Evolutionary conservation across 768 basidiomycete genomes (phyloP).

Genomic region (Termitomyces heimii): DNA sequence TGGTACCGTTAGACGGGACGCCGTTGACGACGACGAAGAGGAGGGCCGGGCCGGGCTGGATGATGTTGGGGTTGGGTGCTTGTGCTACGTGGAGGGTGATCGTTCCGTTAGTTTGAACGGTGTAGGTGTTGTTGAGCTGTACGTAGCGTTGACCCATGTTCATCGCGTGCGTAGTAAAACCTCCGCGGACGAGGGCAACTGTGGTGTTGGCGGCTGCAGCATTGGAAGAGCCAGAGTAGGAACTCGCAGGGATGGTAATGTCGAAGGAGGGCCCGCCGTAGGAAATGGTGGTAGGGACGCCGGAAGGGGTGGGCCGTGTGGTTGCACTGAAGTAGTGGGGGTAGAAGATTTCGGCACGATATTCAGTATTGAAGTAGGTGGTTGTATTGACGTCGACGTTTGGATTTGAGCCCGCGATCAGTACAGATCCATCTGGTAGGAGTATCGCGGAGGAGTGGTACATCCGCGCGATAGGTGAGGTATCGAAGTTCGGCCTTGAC

Average conservation of each 20-base stretch:
- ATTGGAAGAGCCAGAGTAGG: conserved; percentile 64
- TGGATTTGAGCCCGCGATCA: conserved; percentile 92
- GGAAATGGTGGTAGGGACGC: conserved; percentile 64
- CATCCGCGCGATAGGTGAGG: conserved; percentile 67
- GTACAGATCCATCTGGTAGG: conserved; percentile 78
- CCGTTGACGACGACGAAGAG: conserved; percentile 81
- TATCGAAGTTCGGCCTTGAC: conserved; percentile 59
- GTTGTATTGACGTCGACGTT: conserved; percentile 73
- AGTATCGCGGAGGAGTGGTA: conserved; percentile 94
- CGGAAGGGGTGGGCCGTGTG: conserved; percentile 62
- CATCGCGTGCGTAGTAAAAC: conserved; percentile 83
- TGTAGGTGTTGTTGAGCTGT: conserved; percentile 83
- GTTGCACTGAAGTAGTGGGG: conserved; percentile 77
- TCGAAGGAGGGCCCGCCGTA: conserved; percentile 86
- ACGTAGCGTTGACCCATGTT: conserved; percentile 83
- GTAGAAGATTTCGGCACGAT: conserved; percentile 85
- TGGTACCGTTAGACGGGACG: conserved; percentile 75
- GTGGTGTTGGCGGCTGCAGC: conserved; percentile 68
- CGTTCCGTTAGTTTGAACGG: conserved; percentile 70
- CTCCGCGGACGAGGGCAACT: conserved; percentile 76
- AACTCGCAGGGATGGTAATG: conserved; percentile 57
- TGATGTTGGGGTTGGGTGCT: conserved; percentile 75
- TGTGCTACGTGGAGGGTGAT: conserved; percentile 79
- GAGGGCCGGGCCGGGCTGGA: conserved; percentile 86
- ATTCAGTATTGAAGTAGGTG: conserved; percentile 69